These are phyloP conservation scores for Cordyceps fumosorosea DNA, from an alignment of 2,329 filamentous ascomycete species.

Conservation along the genomic window DNA sequence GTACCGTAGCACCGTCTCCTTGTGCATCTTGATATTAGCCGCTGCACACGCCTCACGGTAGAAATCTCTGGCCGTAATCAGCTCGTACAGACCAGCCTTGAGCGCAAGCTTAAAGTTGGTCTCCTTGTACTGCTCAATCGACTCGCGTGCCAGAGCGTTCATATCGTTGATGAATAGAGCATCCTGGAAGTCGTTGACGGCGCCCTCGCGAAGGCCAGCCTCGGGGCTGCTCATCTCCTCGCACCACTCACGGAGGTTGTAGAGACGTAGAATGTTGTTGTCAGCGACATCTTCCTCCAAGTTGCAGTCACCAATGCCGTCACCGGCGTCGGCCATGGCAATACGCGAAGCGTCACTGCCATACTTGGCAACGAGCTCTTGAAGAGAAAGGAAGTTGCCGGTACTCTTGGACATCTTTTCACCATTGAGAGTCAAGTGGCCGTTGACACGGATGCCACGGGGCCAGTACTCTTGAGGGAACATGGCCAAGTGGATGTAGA, in stretches of 20 bases:
- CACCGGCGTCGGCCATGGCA: slow-evolving; percentile 88
- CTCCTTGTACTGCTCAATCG: slow-evolving; percentile 68
- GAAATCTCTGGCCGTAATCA: slow-evolving; percentile 79
- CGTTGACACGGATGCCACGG: slow-evolving; percentile 76
- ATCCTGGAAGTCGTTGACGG: slow-evolving; percentile 74
- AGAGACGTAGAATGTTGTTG: slow-evolving; percentile 80
- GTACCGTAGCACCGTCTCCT: slow-evolving; percentile 70
- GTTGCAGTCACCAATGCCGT: slow-evolving; percentile 92
- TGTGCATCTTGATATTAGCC: slow-evolving; percentile 79
- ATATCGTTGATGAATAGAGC: slow-evolving; percentile 90
- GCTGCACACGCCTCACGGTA: slow-evolving; percentile 79
- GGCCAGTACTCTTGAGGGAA: slow-evolving; percentile 90
- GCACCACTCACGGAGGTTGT: slow-evolving; percentile 79
- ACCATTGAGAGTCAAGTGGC: slow-evolving; percentile 88
- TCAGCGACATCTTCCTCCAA: slow-evolving; percentile 95
- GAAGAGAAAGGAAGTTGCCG: slow-evolving; percentile 91
- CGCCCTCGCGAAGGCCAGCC: slow-evolving; percentile 62
- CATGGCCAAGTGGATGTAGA: slow-evolving; percentile 88
- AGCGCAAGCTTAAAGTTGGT: slow-evolving; percentile 77
- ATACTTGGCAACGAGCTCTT: slow-evolving; percentile 82
- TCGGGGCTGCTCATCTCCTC: slow-evolving; percentile 74
- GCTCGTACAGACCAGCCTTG: slow-evolving; percentile 82
- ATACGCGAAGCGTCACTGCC: slow-evolving; percentile 89
- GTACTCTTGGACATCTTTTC: slow-evolving; percentile 99
- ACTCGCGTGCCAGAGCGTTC: slow-evolving; percentile 73